Conservation (phyloP, 441 rosid genomes). For the Adansonia rubrostipa region DNA sequence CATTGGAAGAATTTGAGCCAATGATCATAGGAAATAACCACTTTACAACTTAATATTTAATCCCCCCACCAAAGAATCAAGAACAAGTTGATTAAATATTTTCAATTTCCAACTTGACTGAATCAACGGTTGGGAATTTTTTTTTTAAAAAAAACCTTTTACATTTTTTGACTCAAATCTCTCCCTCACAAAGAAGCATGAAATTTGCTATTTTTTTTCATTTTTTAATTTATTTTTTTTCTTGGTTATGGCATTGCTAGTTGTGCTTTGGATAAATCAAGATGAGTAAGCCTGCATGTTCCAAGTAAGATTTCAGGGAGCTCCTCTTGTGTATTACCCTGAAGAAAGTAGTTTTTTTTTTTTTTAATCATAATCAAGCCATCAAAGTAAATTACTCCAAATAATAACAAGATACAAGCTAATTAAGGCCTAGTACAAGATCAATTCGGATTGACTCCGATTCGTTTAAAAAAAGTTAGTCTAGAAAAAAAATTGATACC, state of each 20-base stretch:
- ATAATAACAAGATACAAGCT: no score
- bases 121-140: neutral
- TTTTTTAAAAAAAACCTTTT: neutral
- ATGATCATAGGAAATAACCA: neutral
- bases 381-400: neutral
- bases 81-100: neutral
- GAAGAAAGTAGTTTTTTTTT: constrained; percentile 22
- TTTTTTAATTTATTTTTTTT: no score
- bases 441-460: no score
- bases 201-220: no score
- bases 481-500: no score
- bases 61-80: neutral
- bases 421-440: no score
- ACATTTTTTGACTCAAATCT: neutral
- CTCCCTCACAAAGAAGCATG: no score
- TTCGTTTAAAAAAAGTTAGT: no score
- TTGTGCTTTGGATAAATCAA: constrained; percentile 66
- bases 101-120: neutral
- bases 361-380: neutral
- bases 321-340: constrained; percentile 87
- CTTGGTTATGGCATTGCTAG: constrained; percentile 25
- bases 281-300: constrained; percentile 73
- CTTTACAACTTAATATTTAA: neutral
- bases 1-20: neutral
- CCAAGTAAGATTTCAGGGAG: constrained; percentile 92